Conservation (phyloP, 805 yeast species). For the Spathaspora hagerdaliae region DNA sequence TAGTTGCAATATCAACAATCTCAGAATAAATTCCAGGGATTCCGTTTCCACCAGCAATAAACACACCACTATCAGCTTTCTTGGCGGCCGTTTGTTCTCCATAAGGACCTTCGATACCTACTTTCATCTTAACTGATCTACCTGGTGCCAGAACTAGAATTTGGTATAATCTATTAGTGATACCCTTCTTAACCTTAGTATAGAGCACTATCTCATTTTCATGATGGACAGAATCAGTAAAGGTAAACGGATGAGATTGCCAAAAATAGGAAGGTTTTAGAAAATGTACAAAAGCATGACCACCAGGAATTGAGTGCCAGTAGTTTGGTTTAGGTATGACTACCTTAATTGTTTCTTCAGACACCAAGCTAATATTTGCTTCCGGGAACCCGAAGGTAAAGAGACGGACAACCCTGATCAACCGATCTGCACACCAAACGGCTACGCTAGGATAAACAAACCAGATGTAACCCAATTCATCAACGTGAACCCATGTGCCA, state of each 20-base stretch:
- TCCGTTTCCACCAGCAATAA: conserved; percentile 75
- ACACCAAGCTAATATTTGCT: conserved; percentile 24
- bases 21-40: conserved; percentile 53
- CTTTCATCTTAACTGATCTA: conserved; percentile 21
- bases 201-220: conserved; percentile 22
- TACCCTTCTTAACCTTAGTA: conserved; percentile 35
- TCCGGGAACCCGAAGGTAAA: conserved; percentile 31
- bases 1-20: conserved; percentile 25
- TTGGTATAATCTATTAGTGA: conserved; percentile 28
- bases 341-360: conserved; percentile 35
- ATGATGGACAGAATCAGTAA: conserved; percentile 21
- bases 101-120: conserved; percentile 65
- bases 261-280: conserved; percentile 30
- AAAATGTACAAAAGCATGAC: conserved; percentile 39
- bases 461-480: conserved; percentile 27
- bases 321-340: conserved; percentile 30
- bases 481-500: conserved; percentile 44
- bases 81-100: conserved; percentile 51
- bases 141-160: conserved; percentile 24
- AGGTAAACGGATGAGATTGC: conserved; percentile 43
- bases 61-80: conserved; percentile 49
- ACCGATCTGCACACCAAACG: conserved; percentile 35
- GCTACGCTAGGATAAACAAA: conserved; percentile 30
- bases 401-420: conserved; percentile 23
- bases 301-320: conserved; percentile 39